A percentile compares a stretch with the other conserved stretches of the same genome.
phyloP scores from a whole-genome alignment of 495 filamentous ascomycete species.

The Daldinia grandis region DNA sequence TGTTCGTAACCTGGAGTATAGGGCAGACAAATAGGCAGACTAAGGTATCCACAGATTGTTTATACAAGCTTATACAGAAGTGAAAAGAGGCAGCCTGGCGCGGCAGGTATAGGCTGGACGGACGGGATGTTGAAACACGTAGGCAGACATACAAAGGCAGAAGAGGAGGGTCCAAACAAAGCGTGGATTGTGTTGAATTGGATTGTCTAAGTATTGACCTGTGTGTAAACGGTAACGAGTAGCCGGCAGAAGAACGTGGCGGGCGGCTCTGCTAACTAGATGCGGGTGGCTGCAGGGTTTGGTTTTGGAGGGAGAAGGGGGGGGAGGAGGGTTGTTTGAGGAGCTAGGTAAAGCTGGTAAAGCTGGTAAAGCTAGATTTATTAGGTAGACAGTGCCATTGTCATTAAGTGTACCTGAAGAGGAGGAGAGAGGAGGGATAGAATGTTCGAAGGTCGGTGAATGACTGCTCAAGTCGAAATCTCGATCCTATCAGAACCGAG shows the following conservation, averaged over 20 bases:
- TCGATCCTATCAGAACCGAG: neutral
- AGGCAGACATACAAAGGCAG: constrained; percentile 38
- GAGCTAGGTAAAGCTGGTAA: constrained; percentile 27
- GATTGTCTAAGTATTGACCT: constrained; percentile 8
- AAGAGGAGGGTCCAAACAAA: constrained; percentile 11
- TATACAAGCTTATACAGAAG: constrained; percentile 8
- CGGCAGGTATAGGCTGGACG: neutral
- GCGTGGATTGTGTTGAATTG: constrained; percentile 17
- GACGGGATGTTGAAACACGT: constrained; percentile 33
- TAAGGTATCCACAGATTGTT: constrained; percentile 17
- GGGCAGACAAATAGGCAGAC: constrained; percentile 16
- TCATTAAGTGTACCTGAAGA: constrained; percentile 1
- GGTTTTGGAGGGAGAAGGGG: too few relatives aligned
- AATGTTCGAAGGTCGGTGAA: neutral
- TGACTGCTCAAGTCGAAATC: neutral
- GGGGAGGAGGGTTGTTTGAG: neutral
- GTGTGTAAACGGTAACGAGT: neutral
- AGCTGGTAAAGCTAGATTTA: constrained; percentile 38
- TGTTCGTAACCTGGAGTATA: constrained; percentile 40
- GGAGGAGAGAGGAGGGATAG: neutral
- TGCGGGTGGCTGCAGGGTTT: constrained; percentile 46
- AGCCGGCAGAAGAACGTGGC: constrained; percentile 35
- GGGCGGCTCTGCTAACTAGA: constrained; percentile 49
- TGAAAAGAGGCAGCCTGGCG: constrained; percentile 3
- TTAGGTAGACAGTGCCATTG: constrained; percentile 43